A percentile compares a stretch with the other conserved stretches of the same genome.
These are phyloP conservation scores for Massariosphaeria phaeospora DNA, from an alignment of 495 filamentous ascomycete genomes.

Conservation along the genomic window DNA sequence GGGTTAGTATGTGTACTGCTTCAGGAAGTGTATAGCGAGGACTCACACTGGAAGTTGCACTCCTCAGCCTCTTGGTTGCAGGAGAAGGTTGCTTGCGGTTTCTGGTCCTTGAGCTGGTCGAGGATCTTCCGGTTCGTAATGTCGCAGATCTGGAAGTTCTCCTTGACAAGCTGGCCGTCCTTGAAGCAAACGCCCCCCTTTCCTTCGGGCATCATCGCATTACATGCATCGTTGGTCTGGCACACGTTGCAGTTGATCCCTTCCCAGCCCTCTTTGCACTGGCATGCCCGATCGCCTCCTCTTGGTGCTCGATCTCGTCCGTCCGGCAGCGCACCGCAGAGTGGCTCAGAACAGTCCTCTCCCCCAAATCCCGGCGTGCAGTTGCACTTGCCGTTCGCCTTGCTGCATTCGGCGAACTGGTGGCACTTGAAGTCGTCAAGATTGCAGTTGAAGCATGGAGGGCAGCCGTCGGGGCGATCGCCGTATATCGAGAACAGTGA, in stretches of 20 bases:
- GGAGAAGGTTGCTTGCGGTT: conserved; percentile 89
- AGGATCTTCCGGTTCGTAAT: conserved; percentile 93
- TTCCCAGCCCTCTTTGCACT: conserved; percentile 92
- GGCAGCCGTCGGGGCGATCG: conserved; percentile 57
- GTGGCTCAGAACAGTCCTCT: conserved; percentile 80
- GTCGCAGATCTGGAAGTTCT: conserved; percentile 97
- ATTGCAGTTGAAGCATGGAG: conserved; percentile 92
- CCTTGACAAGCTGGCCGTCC: conserved; percentile 80
- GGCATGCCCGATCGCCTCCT: conserved; percentile 57
- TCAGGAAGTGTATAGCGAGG: not conserved
- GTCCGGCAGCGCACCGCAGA: conserved; percentile 83
- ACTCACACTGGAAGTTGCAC: conserved; percentile 90
- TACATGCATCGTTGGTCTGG: conserved; percentile 71
- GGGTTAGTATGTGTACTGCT: conserved; percentile 39
- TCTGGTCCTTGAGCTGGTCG: conserved; percentile 72
- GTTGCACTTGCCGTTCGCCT: conserved; percentile 81
- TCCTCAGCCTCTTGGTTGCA: conserved; percentile 67
- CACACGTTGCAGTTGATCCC: conserved; percentile 99
- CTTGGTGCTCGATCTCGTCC: conserved; percentile 69
- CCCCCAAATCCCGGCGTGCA: conserved; percentile 91
- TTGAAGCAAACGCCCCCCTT: conserved; percentile 85
- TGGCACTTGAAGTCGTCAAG: conserved; percentile 83
- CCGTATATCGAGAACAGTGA: conserved; percentile 49
- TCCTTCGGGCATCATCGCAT: conserved; percentile 72
- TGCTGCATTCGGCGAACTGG: conserved; percentile 81